These are phyloP conservation scores for Erysiphe pulchra DNA, from an alignment of 2,329 filamentous ascomycete genomes.

Conservation along the genomic window DNA sequence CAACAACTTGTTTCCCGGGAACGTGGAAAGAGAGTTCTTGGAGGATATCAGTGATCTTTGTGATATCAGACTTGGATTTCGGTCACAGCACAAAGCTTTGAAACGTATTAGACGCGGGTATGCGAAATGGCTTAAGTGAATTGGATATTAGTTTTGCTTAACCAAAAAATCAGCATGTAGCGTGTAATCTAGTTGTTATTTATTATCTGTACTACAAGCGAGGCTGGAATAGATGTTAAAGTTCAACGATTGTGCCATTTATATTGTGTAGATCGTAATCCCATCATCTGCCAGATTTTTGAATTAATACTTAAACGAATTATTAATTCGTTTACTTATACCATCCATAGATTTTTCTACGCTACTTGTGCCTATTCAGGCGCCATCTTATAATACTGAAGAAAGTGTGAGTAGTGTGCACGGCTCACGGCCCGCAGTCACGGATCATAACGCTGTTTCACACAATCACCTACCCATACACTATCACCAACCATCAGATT, in stretches of 20 bases:
- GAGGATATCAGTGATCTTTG: constrained; percentile 72
- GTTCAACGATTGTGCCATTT: too few species aligned
- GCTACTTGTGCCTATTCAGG: not conserved
- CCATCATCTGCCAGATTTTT: too few species aligned
- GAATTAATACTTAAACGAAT: too few species aligned
- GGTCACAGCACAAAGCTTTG: constrained; percentile 52
- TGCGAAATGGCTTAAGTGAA: constrained; percentile 36
- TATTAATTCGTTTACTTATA: too few species aligned
- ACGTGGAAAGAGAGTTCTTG: constrained; percentile 60
- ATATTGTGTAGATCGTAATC: too few species aligned
- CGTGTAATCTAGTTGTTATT: not conserved
- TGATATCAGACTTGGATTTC: constrained; percentile 52
- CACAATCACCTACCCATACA: too few species aligned
- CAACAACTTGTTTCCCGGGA: constrained; percentile 38
- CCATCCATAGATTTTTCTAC: not conserved
- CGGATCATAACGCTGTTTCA: too few species aligned
- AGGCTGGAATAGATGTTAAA: not conserved
- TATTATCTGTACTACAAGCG: not conserved
- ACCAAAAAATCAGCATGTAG: not conserved
- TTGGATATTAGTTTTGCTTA: not conserved
- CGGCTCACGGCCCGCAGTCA: too few species aligned
- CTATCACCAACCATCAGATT: too few species aligned
- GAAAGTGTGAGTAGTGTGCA: too few species aligned
- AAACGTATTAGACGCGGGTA: constrained; percentile 82
- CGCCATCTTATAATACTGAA: not conserved